Base-by-base conservation (phyloP, 1,139 yeast genomes). In the Saccharomyces hybrid region DNA sequence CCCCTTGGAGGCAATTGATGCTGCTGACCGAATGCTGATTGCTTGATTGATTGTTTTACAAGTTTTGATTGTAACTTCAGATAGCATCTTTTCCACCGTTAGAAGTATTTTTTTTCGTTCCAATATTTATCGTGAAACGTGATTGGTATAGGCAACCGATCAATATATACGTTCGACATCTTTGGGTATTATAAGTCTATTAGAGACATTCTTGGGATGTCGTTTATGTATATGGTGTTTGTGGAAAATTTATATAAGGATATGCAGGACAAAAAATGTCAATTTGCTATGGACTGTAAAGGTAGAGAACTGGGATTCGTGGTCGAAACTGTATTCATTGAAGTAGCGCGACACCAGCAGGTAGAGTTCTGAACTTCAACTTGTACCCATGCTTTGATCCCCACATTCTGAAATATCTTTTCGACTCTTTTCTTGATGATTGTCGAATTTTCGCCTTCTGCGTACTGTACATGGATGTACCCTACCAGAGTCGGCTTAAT, bases 381-480 rank as follows among this genome's bases (percentile, higher is more conserved):
- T 64, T 83, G 88, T 30, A 83, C 74, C 76, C 81, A 76, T 8
- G 77, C 84, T 23, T 77, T 78, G 31, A 82, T 75, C n/a, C 69
- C 66, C 42, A 66, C 62, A 47, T 67, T 66, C 47, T 73, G 75
- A 50, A 71, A 67, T 28, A 75, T 71, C 55, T 74, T 76, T 56
- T 80, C 84, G n/a, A 85, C 84, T 63, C 83, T 79, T 57, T 77
- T 79, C 61, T 85, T 81, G 49, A 87, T 80, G 51, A 76, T 78
- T 0, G 82, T 75, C 9, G 82, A 76, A 65, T 83, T 85, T 59
- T 86, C 91, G 2, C 88, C 90, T 27, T 84, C 78, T 52, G 76
- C 74, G 49, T 84, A 78, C 67, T 85, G 95, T 16, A 88, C 75
- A 65, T 87, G 95, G 13, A 88, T 76, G 57, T 79, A 83, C 1